phyloP scores from a whole-genome alignment of 306 rosid species.

The Gastrolobium villosum region DNA sequence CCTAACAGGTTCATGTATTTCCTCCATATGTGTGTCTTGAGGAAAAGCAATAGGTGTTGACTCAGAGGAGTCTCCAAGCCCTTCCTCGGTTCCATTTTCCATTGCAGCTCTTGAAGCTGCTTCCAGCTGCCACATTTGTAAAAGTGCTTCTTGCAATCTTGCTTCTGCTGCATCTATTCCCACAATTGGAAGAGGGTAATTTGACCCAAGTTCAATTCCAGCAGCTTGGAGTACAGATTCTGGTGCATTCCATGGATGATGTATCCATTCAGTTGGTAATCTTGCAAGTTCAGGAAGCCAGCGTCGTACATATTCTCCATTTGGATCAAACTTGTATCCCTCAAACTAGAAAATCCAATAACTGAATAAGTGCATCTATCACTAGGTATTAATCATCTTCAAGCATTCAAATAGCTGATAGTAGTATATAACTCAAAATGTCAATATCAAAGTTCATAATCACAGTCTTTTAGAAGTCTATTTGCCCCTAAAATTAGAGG shows the following conservation, averaged over 20 bases:
- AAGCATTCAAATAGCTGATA: slow-evolving; percentile 36
- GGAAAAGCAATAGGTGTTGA: slow-evolving; percentile 75
- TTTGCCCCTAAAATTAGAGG: slow-evolving; percentile 9
- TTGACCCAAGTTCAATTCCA: slow-evolving; percentile 90
- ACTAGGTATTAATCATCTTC: slow-evolving; percentile 38
- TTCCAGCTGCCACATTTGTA: slow-evolving; percentile 88
- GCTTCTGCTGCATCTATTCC: slow-evolving; percentile 85
- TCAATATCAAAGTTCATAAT: slow-evolving; percentile 21
- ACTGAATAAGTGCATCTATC: slow-evolving; percentile 38
- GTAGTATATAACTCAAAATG: slow-evolving; percentile 15
- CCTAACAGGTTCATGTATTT: slow-evolving; percentile 69
- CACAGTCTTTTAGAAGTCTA: not conserved
- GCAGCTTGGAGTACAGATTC: slow-evolving; percentile 90
- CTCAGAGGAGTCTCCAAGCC: slow-evolving; percentile 91
- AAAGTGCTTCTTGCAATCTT: slow-evolving; percentile 78
- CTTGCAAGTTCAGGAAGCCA: slow-evolving; percentile 97
- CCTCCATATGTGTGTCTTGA: slow-evolving; percentile 84
- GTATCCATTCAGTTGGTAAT: slow-evolving; percentile 95
- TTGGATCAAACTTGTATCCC: slow-evolving; percentile 87
- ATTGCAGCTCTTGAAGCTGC: slow-evolving; percentile 86
- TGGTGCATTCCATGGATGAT: slow-evolving; percentile 98
- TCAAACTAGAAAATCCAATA: slow-evolving; percentile 70
- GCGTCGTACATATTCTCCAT: slow-evolving; percentile 92
- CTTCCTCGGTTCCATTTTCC: slow-evolving; percentile 92
- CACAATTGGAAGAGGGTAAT: slow-evolving; percentile 91